Conservation (phyloP, 2,329 filamentous ascomycete species). For the Teratosphaeria nubilosa region DNA sequence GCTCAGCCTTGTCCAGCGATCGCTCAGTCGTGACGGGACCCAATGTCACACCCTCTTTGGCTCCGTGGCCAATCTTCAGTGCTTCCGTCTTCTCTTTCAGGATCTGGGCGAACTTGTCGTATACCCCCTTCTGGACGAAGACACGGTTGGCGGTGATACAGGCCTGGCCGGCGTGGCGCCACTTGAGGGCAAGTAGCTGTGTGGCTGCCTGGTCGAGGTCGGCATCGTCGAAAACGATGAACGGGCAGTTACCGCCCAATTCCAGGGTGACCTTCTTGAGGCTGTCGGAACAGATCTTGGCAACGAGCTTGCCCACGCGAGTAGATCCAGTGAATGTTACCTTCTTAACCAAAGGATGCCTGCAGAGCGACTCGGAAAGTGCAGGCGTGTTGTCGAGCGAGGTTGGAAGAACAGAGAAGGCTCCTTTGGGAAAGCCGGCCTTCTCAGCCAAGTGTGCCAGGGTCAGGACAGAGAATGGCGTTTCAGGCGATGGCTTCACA, state of each 20-base stretch:
- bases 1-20: conserved; percentile 46
- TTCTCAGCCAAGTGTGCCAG: conserved; percentile 45
- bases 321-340: conserved; percentile 53
- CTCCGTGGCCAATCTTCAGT: conserved; percentile 53
- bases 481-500: conserved; percentile 60
- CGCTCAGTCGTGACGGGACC: conserved; percentile 50
- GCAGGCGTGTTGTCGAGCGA: conserved; percentile 45
- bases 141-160: conserved; percentile 57
- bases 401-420: conserved; percentile 52
- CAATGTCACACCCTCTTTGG: conserved; percentile 47
- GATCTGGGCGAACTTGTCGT: conserved; percentile 49
- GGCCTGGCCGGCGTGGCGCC: conserved; percentile 52
- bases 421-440: conserved; percentile 50
- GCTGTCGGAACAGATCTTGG: conserved; percentile 48
- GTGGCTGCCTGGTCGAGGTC: conserved; percentile 48
- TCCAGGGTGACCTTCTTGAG: conserved; percentile 57
- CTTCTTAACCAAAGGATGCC: conserved; percentile 51
- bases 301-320: conserved; percentile 52
- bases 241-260: conserved; percentile 55
- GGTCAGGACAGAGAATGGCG: conserved; percentile 46
- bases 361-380: conserved; percentile 45
- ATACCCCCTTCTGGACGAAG: conserved; percentile 53
- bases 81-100: conserved; percentile 43
- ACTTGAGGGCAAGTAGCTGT: conserved; percentile 41
- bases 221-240: conserved; percentile 55